Conservation (phyloP, 2,329 filamentous ascomycete species). For the Aspergillus japonicus region DNA sequence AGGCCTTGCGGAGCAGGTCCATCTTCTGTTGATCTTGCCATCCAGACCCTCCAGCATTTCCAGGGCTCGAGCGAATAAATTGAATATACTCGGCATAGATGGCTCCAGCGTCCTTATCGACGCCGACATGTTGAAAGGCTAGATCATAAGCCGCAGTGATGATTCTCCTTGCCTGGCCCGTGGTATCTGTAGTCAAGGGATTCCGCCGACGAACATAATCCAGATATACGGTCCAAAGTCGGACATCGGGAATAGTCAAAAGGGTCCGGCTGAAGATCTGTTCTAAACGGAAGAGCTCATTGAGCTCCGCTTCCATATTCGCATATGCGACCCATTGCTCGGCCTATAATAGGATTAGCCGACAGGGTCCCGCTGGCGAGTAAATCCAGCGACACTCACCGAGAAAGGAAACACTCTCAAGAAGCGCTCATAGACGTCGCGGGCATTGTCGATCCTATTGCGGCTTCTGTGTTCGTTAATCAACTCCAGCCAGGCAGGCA, state of each 20-base stretch:
- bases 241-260: constrained; percentile 74
- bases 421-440: constrained; percentile 80
- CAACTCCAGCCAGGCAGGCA: constrained; percentile 85
- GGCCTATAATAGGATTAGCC: constrained; percentile 60
- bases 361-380: not conserved
- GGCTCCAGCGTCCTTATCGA: constrained; percentile 83
- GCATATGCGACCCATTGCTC: constrained; percentile 89
- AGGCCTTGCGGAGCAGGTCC: constrained; percentile 87
- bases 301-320: constrained; percentile 82
- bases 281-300: constrained; percentile 78
- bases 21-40: constrained; percentile 99
- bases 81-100: constrained; percentile 96
- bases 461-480: constrained; percentile 81
- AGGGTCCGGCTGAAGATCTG: constrained; percentile 79
- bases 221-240: constrained; percentile 89
- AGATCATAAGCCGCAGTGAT: constrained; percentile 89
- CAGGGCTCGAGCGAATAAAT: constrained; percentile 85
- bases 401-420: constrained; percentile 84
- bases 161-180: constrained; percentile 71
- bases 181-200: constrained; percentile 76
- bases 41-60: constrained; percentile 75
- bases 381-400: constrained; percentile 59
- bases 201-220: constrained; percentile 92
- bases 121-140: constrained; percentile 82
- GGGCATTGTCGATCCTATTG: constrained; percentile 77